phyloP scores from a whole-genome alignment of 2,329 filamentous ascomycete species.

The Aspergillus sp. region DNA sequence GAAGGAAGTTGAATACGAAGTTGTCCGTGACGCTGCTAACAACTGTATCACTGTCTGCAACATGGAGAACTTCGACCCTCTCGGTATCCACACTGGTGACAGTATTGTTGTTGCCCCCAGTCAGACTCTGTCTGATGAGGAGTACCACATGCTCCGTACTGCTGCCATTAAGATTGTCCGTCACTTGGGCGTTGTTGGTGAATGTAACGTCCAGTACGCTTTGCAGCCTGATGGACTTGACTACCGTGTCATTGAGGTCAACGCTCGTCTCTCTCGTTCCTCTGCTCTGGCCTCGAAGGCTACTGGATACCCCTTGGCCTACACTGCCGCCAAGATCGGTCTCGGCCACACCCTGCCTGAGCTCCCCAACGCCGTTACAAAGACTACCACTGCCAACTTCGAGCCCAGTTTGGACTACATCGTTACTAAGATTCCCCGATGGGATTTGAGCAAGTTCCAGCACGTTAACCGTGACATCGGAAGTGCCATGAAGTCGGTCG shows the following conservation, averaged over 20 bases:
- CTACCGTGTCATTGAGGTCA: conserved; percentile 98
- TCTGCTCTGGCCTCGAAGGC: conserved; percentile 97
- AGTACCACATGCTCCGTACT: conserved; percentile 98
- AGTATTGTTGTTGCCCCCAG: conserved; percentile 96
- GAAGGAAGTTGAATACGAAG: conserved; percentile 99
- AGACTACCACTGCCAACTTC: conserved; percentile 98
- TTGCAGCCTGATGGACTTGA: conserved; percentile 94
- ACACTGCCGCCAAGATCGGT: conserved; percentile 97
- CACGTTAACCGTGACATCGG: conserved; percentile 97
- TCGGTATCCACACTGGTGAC: conserved; percentile 97
- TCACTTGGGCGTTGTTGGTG: conserved; percentile 92
- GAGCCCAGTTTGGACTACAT: conserved; percentile 97
- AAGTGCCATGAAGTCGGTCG: conserved; percentile 97
- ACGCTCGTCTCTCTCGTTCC: conserved; percentile 94
- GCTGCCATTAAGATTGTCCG: conserved; percentile 98
- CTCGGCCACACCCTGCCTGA: conserved; percentile 92
- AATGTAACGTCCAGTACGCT: conserved; percentile 98
- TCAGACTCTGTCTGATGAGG: conserved; percentile 95
- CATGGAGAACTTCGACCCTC: conserved; percentile 97
- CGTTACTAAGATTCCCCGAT: conserved; percentile 96
- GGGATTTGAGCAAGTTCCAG: conserved; percentile 98
- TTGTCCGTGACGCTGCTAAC: conserved; percentile 92
- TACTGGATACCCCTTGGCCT: conserved; percentile 93
- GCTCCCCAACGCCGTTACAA: conserved; percentile 94
- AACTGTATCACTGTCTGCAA: conserved; percentile 99